Evolutionary conservation across 129 eudicot genomes (phyloP).

Genomic region (Tagetes erecta): DNA sequence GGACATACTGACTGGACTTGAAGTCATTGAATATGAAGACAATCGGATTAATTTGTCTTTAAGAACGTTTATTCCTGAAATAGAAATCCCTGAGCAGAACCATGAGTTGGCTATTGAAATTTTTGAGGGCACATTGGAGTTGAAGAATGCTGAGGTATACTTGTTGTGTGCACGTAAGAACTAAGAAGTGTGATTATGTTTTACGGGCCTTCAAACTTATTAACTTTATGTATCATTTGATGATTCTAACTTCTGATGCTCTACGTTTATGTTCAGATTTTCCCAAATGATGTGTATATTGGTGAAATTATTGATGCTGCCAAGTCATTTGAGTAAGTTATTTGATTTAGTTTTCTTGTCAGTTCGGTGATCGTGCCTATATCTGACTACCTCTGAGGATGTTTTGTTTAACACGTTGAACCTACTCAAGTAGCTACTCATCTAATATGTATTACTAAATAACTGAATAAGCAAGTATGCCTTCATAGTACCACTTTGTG

Average conservation of each 20-base stretch:
- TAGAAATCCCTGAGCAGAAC: slow-evolving; percentile 59
- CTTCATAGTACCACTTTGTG: slow-evolving; percentile 14
- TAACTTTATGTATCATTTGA: slow-evolving; percentile 11
- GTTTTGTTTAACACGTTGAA: neutral
- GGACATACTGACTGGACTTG: slow-evolving; percentile 64
- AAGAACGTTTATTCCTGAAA: slow-evolving; percentile 59
- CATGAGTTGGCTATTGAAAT: slow-evolving; percentile 78
- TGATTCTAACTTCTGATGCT: slow-evolving; percentile 16
- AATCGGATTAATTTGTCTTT: slow-evolving; percentile 62
- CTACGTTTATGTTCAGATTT: slow-evolving; percentile 54
- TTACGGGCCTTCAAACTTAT: neutral
- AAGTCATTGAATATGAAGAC: slow-evolving; percentile 65
- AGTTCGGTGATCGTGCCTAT: slow-evolving; percentile 2
- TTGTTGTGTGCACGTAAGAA: slow-evolving; percentile 12
- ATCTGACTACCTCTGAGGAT: neutral
- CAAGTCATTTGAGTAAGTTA: slow-evolving; percentile 63
- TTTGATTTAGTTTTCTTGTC: slow-evolving; percentile 10
- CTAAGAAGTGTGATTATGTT: slow-evolving; percentile 12
- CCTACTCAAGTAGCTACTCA: neutral
- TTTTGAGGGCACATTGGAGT: slow-evolving; percentile 59
- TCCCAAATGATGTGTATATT: slow-evolving; percentile 78
- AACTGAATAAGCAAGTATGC: neutral
- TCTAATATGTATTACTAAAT: slow-evolving; percentile 5
- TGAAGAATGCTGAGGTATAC: slow-evolving; percentile 73
- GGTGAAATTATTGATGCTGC: slow-evolving; percentile 73